These are phyloP conservation scores for Claviceps sp. DNA, from an alignment of 2,329 filamentous ascomycete species.

Conservation along the genomic window DNA sequence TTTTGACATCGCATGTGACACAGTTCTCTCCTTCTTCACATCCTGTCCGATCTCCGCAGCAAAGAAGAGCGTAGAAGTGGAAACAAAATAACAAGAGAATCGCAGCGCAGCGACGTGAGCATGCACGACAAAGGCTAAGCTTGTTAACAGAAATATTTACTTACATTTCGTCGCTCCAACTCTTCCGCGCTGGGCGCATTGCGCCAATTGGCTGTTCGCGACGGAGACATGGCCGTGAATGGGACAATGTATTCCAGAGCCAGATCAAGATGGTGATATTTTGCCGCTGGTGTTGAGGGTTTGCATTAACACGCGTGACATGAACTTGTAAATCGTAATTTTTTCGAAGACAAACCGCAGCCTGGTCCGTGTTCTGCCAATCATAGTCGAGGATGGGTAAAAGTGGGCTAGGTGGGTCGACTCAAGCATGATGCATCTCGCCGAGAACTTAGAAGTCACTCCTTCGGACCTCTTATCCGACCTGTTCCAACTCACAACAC, in stretches of 20 bases:
- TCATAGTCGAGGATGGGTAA: too few species aligned
- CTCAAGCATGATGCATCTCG: too few species aligned
- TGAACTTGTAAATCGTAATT: too few species aligned
- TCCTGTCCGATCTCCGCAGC: too few species aligned
- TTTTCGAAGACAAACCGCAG: too few species aligned
- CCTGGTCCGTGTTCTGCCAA: too few species aligned
- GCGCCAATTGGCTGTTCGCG: conserved; percentile 21
- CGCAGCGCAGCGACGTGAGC: neutral
- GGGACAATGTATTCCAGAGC: neutral
- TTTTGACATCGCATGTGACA: too few species aligned
- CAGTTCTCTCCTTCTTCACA: neutral
- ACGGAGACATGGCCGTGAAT: conserved; percentile 17
- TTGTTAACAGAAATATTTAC: conserved; percentile 7
- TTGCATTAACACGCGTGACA: too few species aligned
- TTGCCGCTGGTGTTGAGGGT: neutral
- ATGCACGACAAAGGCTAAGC: neutral
- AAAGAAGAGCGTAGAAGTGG: neutral
- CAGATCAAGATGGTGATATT: neutral
- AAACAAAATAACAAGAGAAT: neutral
- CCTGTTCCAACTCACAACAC: too few species aligned
- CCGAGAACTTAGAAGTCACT: too few species aligned
- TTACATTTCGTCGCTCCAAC: conserved; percentile 47
- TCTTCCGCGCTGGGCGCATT: conserved; percentile 37
- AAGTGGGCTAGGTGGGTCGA: too few species aligned
- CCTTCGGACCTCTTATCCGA: too few species aligned